These are phyloP conservation scores for Keqinozyma sinolaborantium DNA, from an alignment of 1,139 yeast species.

Conservation along the genomic window DNA sequence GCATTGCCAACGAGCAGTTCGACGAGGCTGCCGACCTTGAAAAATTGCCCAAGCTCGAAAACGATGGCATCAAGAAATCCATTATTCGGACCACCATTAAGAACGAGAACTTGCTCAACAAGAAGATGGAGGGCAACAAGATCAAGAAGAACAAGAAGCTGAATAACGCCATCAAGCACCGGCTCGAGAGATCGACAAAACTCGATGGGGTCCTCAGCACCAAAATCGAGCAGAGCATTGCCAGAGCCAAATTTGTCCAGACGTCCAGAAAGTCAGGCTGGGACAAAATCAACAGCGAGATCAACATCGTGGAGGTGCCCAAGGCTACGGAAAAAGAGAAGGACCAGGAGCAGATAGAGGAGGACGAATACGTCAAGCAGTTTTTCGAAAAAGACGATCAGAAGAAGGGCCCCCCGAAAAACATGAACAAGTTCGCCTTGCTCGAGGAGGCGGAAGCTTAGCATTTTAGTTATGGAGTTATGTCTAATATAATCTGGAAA, in stretches of 20 bases:
- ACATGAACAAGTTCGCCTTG: constrained; percentile 4
- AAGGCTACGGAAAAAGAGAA: constrained; percentile 8
- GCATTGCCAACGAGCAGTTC: constrained; percentile 30
- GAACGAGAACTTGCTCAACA: constrained; percentile 58
- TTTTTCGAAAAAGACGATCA: constrained; percentile 27
- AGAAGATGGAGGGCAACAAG: constrained; percentile 48
- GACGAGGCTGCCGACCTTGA: constrained; percentile 49
- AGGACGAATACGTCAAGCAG: constrained; percentile 33
- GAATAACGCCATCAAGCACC: constrained; percentile 31
- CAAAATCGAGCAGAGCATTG: constrained; percentile 62
- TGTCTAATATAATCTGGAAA: too few species aligned
- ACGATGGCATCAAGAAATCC: constrained; percentile 57
- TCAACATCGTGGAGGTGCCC: constrained; percentile 1
- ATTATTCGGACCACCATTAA: constrained; percentile 67
- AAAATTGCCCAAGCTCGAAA: constrained; percentile 53
- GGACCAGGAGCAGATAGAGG: constrained; percentile 26
- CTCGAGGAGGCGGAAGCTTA: constrained; percentile 7
- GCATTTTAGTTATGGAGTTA: not conserved
- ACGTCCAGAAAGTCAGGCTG: constrained; percentile 66
- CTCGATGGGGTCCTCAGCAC: constrained; percentile 54
- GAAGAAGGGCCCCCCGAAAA: constrained; percentile 9
- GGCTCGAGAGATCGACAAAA: constrained; percentile 47
- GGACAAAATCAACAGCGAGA: constrained; percentile 57
- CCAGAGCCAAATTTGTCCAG: constrained; percentile 60
- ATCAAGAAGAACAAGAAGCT: constrained; percentile 29